Evolutionary conservation across 2,329 filamentous ascomycete species (phyloP), one percentile per base, ranked within the genome.

Genomic region (Ceratocystis diversiconidia): DNA sequence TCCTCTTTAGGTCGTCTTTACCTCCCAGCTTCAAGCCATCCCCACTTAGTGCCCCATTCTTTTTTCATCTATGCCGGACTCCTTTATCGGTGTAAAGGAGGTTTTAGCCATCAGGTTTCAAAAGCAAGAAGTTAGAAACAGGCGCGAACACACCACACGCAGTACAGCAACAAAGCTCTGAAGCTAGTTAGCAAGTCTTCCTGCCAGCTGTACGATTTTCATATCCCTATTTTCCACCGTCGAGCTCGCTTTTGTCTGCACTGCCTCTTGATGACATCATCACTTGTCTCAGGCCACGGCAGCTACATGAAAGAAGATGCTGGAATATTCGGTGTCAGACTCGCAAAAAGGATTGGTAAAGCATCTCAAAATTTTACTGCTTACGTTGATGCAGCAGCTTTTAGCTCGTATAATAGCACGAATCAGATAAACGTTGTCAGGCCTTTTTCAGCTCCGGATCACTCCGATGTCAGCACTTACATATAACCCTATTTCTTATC

Each of bases 71-170:
- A 15, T 59, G 55, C 30, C 25, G 15, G 25, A 19, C 22, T 59
- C 55, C 55, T 59, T n/a, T n/a, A 17, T 59, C 55, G 55, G 55
- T 59, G 55, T 36, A 59, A 59, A 59, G 55, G 55, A 59, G 32
- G 15, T 59, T 59, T 36, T 7, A 36, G 55, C n/a, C 5, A 17
- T 36, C 1, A 3, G 17, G 25, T 36, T 22, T 25, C 15, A 2
- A 52, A 7, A 19, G 5, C n/a, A 8, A 25, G 22, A 19, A n/a
- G 30, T 59, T n/a, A 36, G 17, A 36, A 17, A 28, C 55, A 59
- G 36, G 17, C 30, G 2, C 28, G 5, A 8, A 32, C 15, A 30
- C 25, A 12, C 15, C 52, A 8, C 17, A 32, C 10, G n/a, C 30
- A 32, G 8, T 8, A 55, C 25, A 25, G 17, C 17, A 59, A 15